Percentiles rank a stretch among this genome's conserved stretches.
These are phyloP conservation scores for Warburgia ugandensis DNA, from an alignment of 164 flowering plant species.

Conservation along the genomic window DNA sequence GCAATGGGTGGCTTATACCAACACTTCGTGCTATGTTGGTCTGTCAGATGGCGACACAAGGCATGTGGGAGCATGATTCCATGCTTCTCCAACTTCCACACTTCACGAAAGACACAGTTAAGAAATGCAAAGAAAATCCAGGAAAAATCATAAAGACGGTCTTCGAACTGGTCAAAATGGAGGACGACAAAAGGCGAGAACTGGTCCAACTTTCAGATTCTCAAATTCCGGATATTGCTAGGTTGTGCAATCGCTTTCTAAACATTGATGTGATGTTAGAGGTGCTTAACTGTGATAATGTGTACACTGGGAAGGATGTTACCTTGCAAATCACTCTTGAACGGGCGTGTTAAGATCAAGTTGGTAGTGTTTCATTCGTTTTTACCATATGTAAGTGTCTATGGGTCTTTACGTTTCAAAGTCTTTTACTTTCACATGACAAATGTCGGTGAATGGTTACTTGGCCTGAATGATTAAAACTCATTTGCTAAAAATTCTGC, in stretches of 20 bases:
- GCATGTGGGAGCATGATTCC: constrained; percentile 97
- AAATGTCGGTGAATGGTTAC: too few species aligned
- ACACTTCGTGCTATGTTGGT: constrained; percentile 93
- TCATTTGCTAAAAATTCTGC: too few species aligned
- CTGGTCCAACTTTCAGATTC: constrained; percentile 76
- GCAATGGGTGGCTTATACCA: constrained; percentile 87
- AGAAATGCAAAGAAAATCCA: constrained; percentile 75
- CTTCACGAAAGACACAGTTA: constrained; percentile 86
- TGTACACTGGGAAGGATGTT: constrained; percentile 49
- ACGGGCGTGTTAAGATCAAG: too few species aligned
- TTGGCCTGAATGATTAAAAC: too few species aligned
- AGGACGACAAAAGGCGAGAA: constrained; percentile 78
- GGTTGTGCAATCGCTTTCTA: constrained; percentile 82
- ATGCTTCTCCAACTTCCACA: constrained; percentile 96
- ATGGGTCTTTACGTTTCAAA: too few species aligned
- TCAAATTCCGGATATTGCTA: constrained; percentile 72
- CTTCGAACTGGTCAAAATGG: constrained; percentile 90
- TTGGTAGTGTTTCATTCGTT: too few species aligned
- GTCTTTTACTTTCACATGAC: too few species aligned
- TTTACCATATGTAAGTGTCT: too few species aligned
- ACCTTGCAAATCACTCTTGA: constrained; percentile 58
- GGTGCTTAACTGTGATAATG: constrained; percentile 45
- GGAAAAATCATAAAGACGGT: constrained; percentile 77
- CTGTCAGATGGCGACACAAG: constrained; percentile 95
- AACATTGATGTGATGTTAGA: constrained; percentile 81